phyloP scores from a whole-genome alignment of 1,139 yeast genomes.

The Spencermartinsiella ligniputridi region DNA sequence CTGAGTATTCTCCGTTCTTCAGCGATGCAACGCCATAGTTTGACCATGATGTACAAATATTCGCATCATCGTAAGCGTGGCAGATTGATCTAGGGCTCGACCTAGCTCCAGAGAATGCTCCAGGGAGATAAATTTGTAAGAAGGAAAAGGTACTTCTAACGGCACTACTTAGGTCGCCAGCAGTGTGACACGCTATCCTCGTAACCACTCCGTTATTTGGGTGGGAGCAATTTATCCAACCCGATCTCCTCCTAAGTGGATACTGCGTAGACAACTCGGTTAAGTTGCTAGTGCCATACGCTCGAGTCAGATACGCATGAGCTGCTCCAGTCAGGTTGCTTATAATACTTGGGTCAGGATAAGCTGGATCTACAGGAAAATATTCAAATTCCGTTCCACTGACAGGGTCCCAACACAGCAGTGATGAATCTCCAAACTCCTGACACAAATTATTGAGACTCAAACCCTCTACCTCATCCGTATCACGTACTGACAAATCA shows the following conservation, averaged over 20 bases:
- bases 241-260: neutral
- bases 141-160: neutral
- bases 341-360: neutral
- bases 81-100: neutral
- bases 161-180: neutral
- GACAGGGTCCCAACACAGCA: neutral
- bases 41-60: neutral
- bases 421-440: neutral
- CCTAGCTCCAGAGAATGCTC: neutral
- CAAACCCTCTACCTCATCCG: neutral
- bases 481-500: too few species aligned
- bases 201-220: neutral
- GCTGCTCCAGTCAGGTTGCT: neutral
- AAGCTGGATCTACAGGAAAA: neutral
- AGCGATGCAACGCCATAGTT: neutral
- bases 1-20: neutral
- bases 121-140: neutral
- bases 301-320: neutral
- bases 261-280: neutral
- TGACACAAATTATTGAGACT: neutral
- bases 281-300: neutral
- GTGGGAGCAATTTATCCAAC: neutral
- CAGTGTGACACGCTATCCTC: neutral
- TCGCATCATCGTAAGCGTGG: neutral
- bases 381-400: neutral